phyloP scores from a whole-genome alignment of 75 land plant species.

The Chamaecyparis obtusa region DNA sequence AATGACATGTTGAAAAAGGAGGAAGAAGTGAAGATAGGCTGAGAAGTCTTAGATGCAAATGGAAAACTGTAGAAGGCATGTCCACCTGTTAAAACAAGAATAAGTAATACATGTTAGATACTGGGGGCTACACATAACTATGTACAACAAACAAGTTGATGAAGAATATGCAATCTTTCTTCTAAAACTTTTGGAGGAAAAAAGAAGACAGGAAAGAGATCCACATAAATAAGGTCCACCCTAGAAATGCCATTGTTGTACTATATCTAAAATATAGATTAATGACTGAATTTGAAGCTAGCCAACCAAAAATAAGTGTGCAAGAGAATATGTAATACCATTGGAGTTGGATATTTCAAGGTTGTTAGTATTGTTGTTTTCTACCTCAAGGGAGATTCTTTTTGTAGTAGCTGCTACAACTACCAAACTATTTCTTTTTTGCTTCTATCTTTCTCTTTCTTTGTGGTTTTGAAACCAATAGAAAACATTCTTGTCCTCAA shows the following conservation, averaged over 20 bases:
- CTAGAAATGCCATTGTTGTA: neutral
- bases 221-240: no score
- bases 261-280: neutral
- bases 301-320: no score
- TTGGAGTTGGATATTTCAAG: no score
- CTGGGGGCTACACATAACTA: neutral
- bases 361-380: neutral
- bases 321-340: no score
- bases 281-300: neutral
- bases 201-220: no score
- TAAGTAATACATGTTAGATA: neutral
- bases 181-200: neutral
- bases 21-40: neutral
- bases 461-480: slow-evolving; percentile 83
- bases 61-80: neutral
- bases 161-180: neutral
- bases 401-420: neutral
- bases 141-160: neutral
- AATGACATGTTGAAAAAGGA: neutral
- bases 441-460: slow-evolving; percentile 63
- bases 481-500: slow-evolving; percentile 73
- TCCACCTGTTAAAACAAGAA: neutral
- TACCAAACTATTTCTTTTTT: slow-evolving; percentile 36
- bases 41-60: slow-evolving; percentile 6
- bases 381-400: neutral